A percentile compares a stretch with the other conserved stretches of the same genome.
Conservation (phyloP, 441 rosid species). For the Pelargonium cotyledonis region DNA sequence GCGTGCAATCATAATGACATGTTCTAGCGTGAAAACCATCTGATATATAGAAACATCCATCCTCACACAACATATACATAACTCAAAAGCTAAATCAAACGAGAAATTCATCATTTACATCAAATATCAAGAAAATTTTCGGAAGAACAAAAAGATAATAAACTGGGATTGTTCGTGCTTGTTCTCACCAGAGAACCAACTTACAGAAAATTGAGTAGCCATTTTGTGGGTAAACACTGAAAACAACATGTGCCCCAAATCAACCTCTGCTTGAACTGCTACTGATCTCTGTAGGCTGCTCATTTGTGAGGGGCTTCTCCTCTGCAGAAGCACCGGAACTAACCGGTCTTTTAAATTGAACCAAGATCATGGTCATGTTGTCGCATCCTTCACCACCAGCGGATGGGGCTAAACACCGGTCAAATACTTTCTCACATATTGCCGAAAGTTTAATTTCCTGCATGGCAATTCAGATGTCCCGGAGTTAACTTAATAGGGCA, state of each 20-base stretch:
- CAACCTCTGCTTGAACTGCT: slow-evolving; percentile 12
- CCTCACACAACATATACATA: slow-evolving; percentile 3
- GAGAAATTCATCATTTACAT: not conserved
- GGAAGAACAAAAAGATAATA: not conserved
- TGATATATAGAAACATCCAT: not conserved
- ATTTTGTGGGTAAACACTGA: not conserved
- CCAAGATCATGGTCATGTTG: slow-evolving; percentile 60
- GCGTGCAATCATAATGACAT: not conserved
- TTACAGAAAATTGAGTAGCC: slow-evolving; percentile 3
- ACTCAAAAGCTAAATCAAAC: not conserved
- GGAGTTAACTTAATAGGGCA: not conserved
- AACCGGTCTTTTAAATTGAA: slow-evolving; percentile 39
- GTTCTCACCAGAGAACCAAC: slow-evolving; percentile 14
- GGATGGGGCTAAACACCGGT: slow-evolving; percentile 47
- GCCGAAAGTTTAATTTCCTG: slow-evolving; percentile 47
- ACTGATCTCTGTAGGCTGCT: slow-evolving; percentile 5
- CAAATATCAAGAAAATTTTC: not conserved
- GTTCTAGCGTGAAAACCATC: not conserved
- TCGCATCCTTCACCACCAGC: slow-evolving; percentile 64
- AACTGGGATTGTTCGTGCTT: not conserved
- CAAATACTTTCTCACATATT: slow-evolving; percentile 52
- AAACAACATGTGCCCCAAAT: slow-evolving; percentile 4
- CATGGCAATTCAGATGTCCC: not conserved
- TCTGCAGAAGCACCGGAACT: slow-evolving; percentile 17
- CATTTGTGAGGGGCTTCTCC: slow-evolving; percentile 18